Conservation (phyloP, 805 yeast genomes). For the Maudiozyma serrabonitensis region DNA sequence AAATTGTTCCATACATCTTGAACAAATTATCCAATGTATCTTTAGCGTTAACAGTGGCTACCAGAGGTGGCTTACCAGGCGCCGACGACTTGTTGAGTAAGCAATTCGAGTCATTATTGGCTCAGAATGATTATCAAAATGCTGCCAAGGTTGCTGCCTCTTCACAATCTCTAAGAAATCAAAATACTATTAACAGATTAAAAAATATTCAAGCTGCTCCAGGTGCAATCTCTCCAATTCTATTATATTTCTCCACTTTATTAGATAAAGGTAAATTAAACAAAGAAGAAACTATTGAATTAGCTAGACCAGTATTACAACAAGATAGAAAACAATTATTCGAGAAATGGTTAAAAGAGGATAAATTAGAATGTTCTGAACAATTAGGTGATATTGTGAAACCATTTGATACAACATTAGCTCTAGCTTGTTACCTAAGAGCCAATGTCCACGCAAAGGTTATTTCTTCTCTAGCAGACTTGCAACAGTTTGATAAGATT, state of each 20-base stretch:
- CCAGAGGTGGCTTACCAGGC: constrained; percentile 95
- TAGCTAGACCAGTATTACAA: constrained; percentile 90
- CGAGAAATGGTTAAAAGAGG: constrained; percentile 95
- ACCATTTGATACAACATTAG: constrained; percentile 74
- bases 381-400: constrained; percentile 95
- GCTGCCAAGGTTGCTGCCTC: constrained; percentile 98
- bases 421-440: constrained; percentile 83
- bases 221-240: constrained; percentile 88
- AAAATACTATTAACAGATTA: constrained; percentile 85
- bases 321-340: constrained; percentile 89
- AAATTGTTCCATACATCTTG: constrained; percentile 81
- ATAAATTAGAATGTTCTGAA: constrained; percentile 89
- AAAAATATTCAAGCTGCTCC: constrained; percentile 86
- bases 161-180: constrained; percentile 85
- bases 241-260: constrained; percentile 84
- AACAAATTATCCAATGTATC: constrained; percentile 78
- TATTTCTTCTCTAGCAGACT: constrained; percentile 82
- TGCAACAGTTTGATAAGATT: constrained; percentile 94
- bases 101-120: constrained; percentile 79
- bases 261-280: constrained; percentile 89
- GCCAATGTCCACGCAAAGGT: constrained; percentile 81
- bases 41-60: constrained; percentile 77
- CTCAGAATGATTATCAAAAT: constrained; percentile 75
- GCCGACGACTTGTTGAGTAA: constrained; percentile 87
- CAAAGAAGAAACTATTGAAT: constrained; percentile 86